Evolutionary conservation across 306 rosid species (phyloP), one percentile per base, ranked within the genome.

Genomic region (Purshia tridentata): DNA sequence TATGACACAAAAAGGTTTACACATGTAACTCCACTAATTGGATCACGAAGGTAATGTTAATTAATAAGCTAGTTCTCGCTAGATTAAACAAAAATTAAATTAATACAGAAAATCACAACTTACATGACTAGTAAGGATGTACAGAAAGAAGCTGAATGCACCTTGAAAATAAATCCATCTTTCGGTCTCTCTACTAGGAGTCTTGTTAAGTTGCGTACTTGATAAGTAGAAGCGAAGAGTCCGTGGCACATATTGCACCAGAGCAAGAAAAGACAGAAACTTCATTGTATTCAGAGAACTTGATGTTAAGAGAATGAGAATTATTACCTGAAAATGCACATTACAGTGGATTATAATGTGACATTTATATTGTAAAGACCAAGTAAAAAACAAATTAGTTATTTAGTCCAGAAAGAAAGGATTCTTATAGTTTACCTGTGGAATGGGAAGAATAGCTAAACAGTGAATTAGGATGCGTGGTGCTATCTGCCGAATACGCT

Each of bases 231-330:
- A 45, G 12, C 67, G 40, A 71, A 53, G 20, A 22, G 53, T n/a
- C 1, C 77, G 49, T 15, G 82, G 78, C 10, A 58, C 58, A 50
- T 58, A 78, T 52, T 78, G 74, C n/a, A 72, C 65, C n/a, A 72
- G 23, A 59, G 55, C 74, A 40, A 78, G 10, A 49, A 37, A 72
- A 47, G 54, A 8, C 73, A 78, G 52, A 51, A 72, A 15, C 57
- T 72, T 47, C 78, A 3, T 66, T 23, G 58, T 41, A 4, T 35
- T 59, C 37, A 66, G 12, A 66, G 74, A 66, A 37, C 78, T 72
- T 10, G 77, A 76, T 55, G 20, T 8, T 42, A 72, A n/a, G 60
- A 78, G 13, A 2, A 78, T 41, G 45, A 72, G 15, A 57, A 60
- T 78, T 4, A 66, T 42, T 9, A 7, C 57, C 57, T 66, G 71